phyloP scores from a whole-genome alignment of 2,329 filamentous ascomycete species.

The Didymella sp. region DNA sequence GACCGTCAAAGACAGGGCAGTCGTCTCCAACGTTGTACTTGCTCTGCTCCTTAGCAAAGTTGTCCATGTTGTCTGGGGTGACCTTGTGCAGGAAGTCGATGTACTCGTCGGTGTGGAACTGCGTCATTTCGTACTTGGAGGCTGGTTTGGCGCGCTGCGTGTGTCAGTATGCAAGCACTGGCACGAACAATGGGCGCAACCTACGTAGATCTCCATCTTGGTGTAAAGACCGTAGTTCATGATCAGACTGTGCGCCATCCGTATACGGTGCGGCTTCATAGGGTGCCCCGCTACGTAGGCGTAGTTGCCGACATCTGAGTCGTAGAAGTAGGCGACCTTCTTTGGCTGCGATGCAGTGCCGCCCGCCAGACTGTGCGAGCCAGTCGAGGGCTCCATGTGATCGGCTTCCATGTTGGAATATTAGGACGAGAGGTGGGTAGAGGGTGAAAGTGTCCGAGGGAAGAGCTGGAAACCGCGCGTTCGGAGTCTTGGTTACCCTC shows the following conservation, averaged over 20 bases:
- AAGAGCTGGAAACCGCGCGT: neutral
- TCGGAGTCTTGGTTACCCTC: neutral
- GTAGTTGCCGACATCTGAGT: constrained; percentile 97
- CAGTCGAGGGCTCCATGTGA: constrained; percentile 25
- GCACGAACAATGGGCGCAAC: constrained; percentile 28
- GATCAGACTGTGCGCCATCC: constrained; percentile 69
- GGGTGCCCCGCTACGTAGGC: constrained; percentile 82
- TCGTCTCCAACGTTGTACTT: constrained; percentile 71
- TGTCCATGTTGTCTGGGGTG: constrained; percentile 98
- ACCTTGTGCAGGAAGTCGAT: constrained; percentile 81
- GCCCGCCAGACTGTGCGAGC: constrained; percentile 23
- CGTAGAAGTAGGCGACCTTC: constrained; percentile 97
- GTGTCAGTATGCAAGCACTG: neutral
- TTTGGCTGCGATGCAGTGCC: constrained; percentile 57
- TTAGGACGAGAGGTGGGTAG: neutral
- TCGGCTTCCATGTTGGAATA: constrained; percentile 22
- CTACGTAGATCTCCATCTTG: constrained; percentile 74
- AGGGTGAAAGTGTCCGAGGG: neutral
- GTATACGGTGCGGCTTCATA: constrained; percentile 72
- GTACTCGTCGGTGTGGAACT: constrained; percentile 76
- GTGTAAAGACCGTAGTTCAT: constrained; percentile 79
- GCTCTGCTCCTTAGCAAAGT: constrained; percentile 88
- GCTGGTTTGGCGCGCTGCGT: constrained; percentile 56
- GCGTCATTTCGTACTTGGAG: constrained; percentile 74
- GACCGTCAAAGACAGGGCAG: constrained; percentile 71